Evolutionary conservation across 1,284 basidiomycete species (phyloP), one percentile per base, ranked within the genome.

Genomic region (Sanghuangporus baumii): DNA sequence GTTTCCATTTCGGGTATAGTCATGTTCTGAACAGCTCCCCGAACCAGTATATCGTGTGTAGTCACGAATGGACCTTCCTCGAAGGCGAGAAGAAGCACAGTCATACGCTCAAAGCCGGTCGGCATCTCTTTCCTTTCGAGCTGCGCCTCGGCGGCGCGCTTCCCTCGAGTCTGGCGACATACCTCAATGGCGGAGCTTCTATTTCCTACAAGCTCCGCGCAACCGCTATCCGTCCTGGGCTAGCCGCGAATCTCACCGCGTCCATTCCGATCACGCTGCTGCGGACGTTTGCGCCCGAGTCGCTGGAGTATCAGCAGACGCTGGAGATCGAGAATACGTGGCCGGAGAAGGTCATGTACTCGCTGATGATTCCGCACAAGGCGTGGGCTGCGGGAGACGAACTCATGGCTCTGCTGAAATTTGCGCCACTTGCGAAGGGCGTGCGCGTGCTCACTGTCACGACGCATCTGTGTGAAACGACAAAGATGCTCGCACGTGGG

Each of bases 321-420:
- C 83, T 96, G 64, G 95, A 98, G 74, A 89, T 91, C 66, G 94
- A 96, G 74, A 96, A 96, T 74, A 95, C 93, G 12, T 98, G 95
- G 95, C 94, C 95, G 0, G 90, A 91, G 46, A 98, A 96, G 76
- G 78, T 96, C 73, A 94, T 94, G 91, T 95, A 95, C 75, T 87
- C 88, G 6, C 85, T 96, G 70, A 85, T 89, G 79, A 75, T 94
- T 51, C 91, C 91, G 0, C 90, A 93, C 78, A 94, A 93, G 72
- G 95, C 94, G 0, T 97, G 91, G 85, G 92, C 93, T 0, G 91
- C 89, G 0, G 94, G 94, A 5, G 94, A 96, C 74, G 82, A 81
- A 14, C 78, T 96, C 61, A 89, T 88, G 0, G 88, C 92, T 0
- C 78, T 90, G 20, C 82, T 94, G 75, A 96, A 96, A 74, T 93